These are phyloP conservation scores for Aspergillus novoparasiticus DNA, from an alignment of 2,329 filamentous ascomycete genomes.

Conservation along the genomic window DNA sequence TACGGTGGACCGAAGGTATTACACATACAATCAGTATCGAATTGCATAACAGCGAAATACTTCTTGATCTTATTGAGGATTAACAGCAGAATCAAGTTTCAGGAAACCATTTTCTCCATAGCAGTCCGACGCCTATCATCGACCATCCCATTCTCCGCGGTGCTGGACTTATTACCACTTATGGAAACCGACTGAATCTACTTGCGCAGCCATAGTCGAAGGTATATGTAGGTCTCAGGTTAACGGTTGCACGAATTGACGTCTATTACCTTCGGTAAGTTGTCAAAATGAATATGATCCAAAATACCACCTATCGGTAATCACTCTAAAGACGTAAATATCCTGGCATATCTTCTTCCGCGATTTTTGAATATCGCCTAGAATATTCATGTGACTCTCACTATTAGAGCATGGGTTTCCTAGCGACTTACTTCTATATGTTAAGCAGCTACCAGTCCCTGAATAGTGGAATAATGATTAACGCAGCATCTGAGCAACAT, in stretches of 20 bases:
- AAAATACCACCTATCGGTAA: too few species aligned
- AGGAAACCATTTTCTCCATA: neutral
- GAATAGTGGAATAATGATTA: neutral
- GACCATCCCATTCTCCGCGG: neutral
- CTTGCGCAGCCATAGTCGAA: neutral
- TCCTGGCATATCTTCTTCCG: neutral
- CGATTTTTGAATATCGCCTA: neutral
- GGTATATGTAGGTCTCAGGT: neutral
- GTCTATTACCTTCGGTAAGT: too few species aligned
- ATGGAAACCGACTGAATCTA: neutral
- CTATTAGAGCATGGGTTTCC: neutral
- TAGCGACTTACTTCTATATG: too few species aligned
- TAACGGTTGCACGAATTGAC: too few species aligned
- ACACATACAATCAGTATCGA: neutral
- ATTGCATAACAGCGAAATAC: neutral
- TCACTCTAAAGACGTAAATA: neutral
- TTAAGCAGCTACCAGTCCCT: neutral
- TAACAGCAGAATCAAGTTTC: neutral
- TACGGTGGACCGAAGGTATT: neutral
- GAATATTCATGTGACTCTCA: neutral
- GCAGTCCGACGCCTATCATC: neutral
- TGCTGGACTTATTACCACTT: too few species aligned
- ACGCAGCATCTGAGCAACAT: neutral
- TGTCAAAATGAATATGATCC: too few species aligned
- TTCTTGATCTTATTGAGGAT: neutral